Conservation (phyloP, 2,329 filamentous ascomycete genomes). For the Sporothrix mexicana region DNA sequence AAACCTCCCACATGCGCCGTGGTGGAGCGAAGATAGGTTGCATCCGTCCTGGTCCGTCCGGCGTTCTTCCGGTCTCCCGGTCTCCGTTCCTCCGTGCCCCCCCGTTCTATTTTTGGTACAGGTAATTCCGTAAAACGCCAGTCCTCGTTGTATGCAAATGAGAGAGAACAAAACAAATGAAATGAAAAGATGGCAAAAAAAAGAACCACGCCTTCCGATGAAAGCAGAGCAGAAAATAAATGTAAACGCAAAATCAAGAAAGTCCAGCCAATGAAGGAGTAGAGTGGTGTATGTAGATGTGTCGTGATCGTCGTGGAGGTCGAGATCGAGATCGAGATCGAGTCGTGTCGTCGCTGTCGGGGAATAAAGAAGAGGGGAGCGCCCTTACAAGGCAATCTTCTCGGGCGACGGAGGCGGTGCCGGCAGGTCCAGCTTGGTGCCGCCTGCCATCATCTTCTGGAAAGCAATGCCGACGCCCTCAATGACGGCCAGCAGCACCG, state of each 20-base stretch:
- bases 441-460: slow-evolving; percentile 90
- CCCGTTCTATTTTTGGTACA: slow-evolving; percentile 26
- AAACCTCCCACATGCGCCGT: neutral
- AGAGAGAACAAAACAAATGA: slow-evolving; percentile 8
- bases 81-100: neutral
- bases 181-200: neutral
- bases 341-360: neutral
- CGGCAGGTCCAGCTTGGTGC: slow-evolving; percentile 77
- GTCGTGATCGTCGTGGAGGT: neutral
- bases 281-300: slow-evolving; percentile 27
- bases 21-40: slow-evolving; percentile 4
- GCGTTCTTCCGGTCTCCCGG: neutral
- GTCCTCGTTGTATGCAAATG: slow-evolving; percentile 24
- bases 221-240: neutral
- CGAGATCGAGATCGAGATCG: neutral
- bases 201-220: slow-evolving; percentile 4
- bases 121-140: slow-evolving; percentile 30
- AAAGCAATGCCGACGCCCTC: slow-evolving; percentile 97
- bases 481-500: slow-evolving; percentile 91
- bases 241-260: neutral
- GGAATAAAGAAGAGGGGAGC: no score
- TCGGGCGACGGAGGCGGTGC: slow-evolving; percentile 33
- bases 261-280: slow-evolving; percentile 26
- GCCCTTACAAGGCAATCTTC: slow-evolving; percentile 33
- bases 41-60: no score